Evolutionary conservation across 2,329 filamentous ascomycete species (phyloP), one percentile per base, ranked within the genome.

Genomic region (Westerdykella ornata): DNA sequence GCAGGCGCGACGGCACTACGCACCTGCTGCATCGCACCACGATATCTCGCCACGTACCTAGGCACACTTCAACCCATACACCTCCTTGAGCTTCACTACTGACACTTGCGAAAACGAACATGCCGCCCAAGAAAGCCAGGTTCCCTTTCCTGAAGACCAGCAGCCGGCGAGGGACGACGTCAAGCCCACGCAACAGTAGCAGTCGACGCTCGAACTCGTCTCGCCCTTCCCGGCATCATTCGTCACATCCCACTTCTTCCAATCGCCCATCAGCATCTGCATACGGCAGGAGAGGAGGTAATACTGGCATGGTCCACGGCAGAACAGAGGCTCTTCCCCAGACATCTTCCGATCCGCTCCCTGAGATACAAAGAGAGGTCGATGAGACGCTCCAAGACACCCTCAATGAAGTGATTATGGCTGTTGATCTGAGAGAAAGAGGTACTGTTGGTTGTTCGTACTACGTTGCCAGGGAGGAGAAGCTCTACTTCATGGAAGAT

Each of bases 381-480:
- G 38, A 34, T 13, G 64, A 67, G 37, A 65, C 71, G 28, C 69
- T 72, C 28, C 48, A 56, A 7, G 78, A 82, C 42, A 59, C 69
- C 0, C 58, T 81, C 29, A 76, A 78, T 42, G 85, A 92, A 57
- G 68, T 88, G 18, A 76, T 94, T 43, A 86, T 94, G 80, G 85
- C 87, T 1, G 70, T 95, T 17, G 81, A 94, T 44, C 73, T 90
- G 60, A 80, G 76, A 47, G 76, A 81, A n/a, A 75, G 78, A 20
- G 80, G 77, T 1, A 81, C 76, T 0, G 73, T 95, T 14, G 90
- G 90, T 1, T 96, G 88, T 62, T 83, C 86, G 35, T 94, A 90
- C 59, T 95, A 90, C 59, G 71, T 82, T 35, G 80, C 82, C 5
- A 68, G 74, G 18, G 79, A 88, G 30, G 81, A 85, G 54, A 79